Evolutionary conservation across 108 stramenopile genomes (phyloP), one percentile per base, ranked within the genome.

Genomic region (Cyclostephanos invisitatus): DNA sequence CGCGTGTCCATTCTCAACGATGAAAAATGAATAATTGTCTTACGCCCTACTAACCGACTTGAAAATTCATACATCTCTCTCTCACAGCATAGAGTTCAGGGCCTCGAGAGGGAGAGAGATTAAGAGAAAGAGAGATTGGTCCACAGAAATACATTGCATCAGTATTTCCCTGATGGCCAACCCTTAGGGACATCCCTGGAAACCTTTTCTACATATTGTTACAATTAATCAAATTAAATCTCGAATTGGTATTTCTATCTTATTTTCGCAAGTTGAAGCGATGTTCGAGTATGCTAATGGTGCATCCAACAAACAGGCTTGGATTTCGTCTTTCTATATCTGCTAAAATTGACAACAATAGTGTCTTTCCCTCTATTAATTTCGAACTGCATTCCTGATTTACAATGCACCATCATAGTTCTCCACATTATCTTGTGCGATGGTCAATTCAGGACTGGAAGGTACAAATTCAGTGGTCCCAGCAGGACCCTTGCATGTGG

Each of bases 341-440:
- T 57, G 56, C 27, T 32, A 59, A 28, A 59, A 0, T 37, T 59
- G 25, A 54, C 29, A 59, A 36, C 58, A 28, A 37, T 18, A 59
- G 29, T 59, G 32, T 32, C 32, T 36, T 12, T 22, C 14, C 6
- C 10, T 59, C 29, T 37, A 28, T 11, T 36, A 18, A 14, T 36
- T 35, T 14, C 29, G 18, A 27, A 35, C 29, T 28, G 37, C 27
- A 35, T 18, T 36, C 58, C 35, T 59, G 58, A 35, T 50, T 77
- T 64, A 78, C 57, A 78, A 70, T 49, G 77, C 77, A n/a, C 77
- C 77, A 50, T 78, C 77, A 37, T 78, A 78, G 25, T 62, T 64
- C 32, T 79, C 77, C 42, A 61, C 59, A 25, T 48, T 53, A 21
- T 67, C 74, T 50, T 57, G 46, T 38, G 78, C 61, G 35, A 80